These are phyloP conservation scores for Phaeosphaeriaceae sp. DNA, from an alignment of 2,329 filamentous ascomycete genomes.

Conservation along the genomic window DNA sequence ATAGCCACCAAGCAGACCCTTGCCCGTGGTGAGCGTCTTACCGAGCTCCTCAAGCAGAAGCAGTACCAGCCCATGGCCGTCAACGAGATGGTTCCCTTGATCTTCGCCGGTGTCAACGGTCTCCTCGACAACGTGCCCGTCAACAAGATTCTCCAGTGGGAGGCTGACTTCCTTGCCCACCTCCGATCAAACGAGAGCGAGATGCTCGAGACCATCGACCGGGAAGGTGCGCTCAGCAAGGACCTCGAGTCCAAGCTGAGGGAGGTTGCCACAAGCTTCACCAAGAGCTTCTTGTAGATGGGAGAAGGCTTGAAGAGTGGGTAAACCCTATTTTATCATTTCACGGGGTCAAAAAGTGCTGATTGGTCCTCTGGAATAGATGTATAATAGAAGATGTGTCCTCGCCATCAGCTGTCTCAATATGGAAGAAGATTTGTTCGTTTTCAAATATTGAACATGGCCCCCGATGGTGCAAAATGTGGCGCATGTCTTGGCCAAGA, in stretches of 20 bases:
- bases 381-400: slow-evolving; percentile 52
- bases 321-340: slow-evolving; percentile 46
- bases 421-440: slow-evolving; percentile 43
- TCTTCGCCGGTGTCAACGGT: slow-evolving; percentile 99
- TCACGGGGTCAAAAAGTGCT: slow-evolving; percentile 47
- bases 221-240: slow-evolving; percentile 96
- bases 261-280: slow-evolving; percentile 80
- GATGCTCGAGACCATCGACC: slow-evolving; percentile 84
- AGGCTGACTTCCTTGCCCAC: slow-evolving; percentile 91
- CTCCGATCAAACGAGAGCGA: slow-evolving; percentile 89
- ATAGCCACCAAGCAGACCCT: slow-evolving; percentile 85
- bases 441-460: slow-evolving; percentile 26
- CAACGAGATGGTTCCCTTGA: slow-evolving; percentile 99
- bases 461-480: slow-evolving; percentile 13
- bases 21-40: slow-evolving; percentile 96
- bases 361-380: slow-evolving; percentile 47
- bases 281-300: slow-evolving; percentile 81
- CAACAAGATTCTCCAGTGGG: slow-evolving; percentile 89
- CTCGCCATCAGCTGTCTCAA: slow-evolving; percentile 49
- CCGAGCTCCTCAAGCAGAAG: slow-evolving; percentile 99
- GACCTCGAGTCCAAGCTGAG: slow-evolving; percentile 84
- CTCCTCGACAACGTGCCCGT: slow-evolving; percentile 88
- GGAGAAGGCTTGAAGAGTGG: slow-evolving; percentile 42
- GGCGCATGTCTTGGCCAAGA: slow-evolving; percentile 18
- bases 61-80: slow-evolving; percentile 99